phyloP scores from a whole-genome alignment of 1,284 basidiomycete species.

The Marasmius tenuissimus region DNA sequence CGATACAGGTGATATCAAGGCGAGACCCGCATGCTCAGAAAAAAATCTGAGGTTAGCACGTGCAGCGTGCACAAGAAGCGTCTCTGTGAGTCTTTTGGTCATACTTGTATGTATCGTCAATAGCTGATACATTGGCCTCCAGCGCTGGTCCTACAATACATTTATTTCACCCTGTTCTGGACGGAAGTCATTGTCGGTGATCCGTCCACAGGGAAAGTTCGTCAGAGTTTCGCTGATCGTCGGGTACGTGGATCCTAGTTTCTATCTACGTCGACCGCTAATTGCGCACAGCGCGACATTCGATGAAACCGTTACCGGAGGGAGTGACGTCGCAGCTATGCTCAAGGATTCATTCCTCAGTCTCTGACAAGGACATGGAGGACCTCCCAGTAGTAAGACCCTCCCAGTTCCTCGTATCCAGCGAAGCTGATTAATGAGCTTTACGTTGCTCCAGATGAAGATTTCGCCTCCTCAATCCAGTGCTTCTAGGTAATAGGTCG shows the following conservation, averaged over 20 bases:
- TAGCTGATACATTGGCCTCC: not conserved
- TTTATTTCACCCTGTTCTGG: constrained; percentile 46
- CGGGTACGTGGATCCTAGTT: constrained; percentile 39
- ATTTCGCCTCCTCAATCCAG: constrained; percentile 38
- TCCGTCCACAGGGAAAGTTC: constrained; percentile 47
- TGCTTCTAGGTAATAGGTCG: constrained; percentile 39
- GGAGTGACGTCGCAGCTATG: constrained; percentile 4
- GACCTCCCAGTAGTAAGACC: constrained; percentile 3
- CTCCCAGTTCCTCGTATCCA: too few species aligned
- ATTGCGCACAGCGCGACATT: constrained; percentile 2
- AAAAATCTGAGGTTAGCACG: constrained; percentile 47
- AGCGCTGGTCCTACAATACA: constrained; percentile 37
- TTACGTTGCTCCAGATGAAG: constrained; percentile 31
- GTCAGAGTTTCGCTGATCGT: constrained; percentile 52
- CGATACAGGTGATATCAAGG: constrained; percentile 31
- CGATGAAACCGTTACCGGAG: constrained; percentile 10
- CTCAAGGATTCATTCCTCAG: constrained; percentile 6
- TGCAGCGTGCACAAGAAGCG: constrained; percentile 56
- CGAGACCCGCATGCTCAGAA: constrained; percentile 46
- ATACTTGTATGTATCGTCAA: not conserved
- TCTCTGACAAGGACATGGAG: not conserved
- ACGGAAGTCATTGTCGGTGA: constrained; percentile 48
- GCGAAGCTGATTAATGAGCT: too few species aligned
- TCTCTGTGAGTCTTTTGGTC: constrained; percentile 18
- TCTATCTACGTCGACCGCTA: not conserved